Conservation (phyloP, 108 stramenopile genomes). For the Pseudonitzschia delicatissima region DNA sequence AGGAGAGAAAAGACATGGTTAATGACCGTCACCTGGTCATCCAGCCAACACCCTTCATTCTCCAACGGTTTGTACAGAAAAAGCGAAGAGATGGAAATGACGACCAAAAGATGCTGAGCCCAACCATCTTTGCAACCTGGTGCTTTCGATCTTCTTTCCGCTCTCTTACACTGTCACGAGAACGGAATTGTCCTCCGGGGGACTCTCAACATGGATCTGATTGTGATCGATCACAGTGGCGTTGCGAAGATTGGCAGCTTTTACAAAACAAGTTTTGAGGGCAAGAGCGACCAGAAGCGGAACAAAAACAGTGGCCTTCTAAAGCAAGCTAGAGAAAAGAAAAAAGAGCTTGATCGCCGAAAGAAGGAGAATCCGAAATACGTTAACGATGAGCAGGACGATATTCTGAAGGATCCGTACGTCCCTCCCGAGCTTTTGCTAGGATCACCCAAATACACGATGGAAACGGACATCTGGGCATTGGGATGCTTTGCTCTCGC, state of each 20-base stretch:
- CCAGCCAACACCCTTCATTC: conserved; percentile 72
- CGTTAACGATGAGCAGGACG: conserved; percentile 53
- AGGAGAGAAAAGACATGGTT: conserved; percentile 47
- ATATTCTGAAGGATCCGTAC: conserved; percentile 57
- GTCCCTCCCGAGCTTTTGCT: conserved; percentile 76
- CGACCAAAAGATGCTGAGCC: conserved; percentile 34
- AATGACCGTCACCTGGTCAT: conserved; percentile 70
- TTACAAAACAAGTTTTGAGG: conserved; percentile 64
- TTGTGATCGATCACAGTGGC: conserved; percentile 76
- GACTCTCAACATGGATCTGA: conserved; percentile 65
- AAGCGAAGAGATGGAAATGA: conserved; percentile 37
- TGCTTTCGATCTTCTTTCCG: conserved; percentile 78
- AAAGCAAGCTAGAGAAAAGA: conserved; percentile 20
- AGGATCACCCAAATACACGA: conserved; percentile 69
- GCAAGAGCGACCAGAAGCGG: conserved; percentile 40
- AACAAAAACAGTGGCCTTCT: conserved; percentile 45
- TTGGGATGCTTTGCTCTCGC: conserved; percentile 73
- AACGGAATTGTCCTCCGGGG: conserved; percentile 70
- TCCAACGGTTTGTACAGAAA: conserved; percentile 57
- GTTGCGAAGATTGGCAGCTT: conserved; percentile 69
- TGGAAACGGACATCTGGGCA: conserved; percentile 83
- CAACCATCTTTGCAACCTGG: conserved; percentile 65
- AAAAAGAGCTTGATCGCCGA: conserved; percentile 22
- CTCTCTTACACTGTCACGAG: conserved; percentile 74
- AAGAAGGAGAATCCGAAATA: conserved; percentile 28